Evolutionary conservation across 768 basidiomycete genomes (phyloP).

Genomic region (Auricularia sp.): DNA sequence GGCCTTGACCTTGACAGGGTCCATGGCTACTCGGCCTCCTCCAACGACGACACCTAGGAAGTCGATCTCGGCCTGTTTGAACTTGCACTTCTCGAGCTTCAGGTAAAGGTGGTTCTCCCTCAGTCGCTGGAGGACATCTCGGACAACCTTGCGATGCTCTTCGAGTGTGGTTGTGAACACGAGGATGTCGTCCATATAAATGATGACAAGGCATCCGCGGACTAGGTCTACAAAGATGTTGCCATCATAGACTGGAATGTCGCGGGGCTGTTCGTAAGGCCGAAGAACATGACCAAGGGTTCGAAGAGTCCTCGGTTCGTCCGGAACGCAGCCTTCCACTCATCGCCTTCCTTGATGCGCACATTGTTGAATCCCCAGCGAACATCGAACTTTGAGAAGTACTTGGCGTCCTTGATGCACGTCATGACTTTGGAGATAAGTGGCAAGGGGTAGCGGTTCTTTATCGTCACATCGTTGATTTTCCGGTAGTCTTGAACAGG

Average conservation of each 20-base stretch:
- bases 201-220: constrained; percentile 13
- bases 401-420: constrained; percentile 11
- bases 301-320: constrained; percentile 29
- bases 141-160: constrained; percentile 10
- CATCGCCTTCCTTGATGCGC: constrained; percentile 28
- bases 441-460: constrained; percentile 24
- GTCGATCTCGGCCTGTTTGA: constrained; percentile 13
- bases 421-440: constrained; percentile 19
- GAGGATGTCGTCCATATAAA: constrained; percentile 26
- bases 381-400: constrained; percentile 22
- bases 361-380: constrained; percentile 25
- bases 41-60: constrained; percentile 31
- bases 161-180: constrained; percentile 12
- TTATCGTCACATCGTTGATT: constrained; percentile 26
- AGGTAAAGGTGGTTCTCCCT: constrained; percentile 22
- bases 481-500: constrained; percentile 9
- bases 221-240: constrained; percentile 24
- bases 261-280: constrained; percentile 25
- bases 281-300: constrained; percentile 31
- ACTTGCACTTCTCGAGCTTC: constrained; percentile 20
- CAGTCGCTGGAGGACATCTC: constrained; percentile 19
- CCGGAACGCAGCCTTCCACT: constrained; percentile 32
- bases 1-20: constrained; percentile 22
- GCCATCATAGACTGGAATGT: constrained; percentile 27
- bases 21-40: constrained; percentile 19